Evolutionary conservation across 768 basidiomycete genomes (phyloP), one percentile per base, ranked within the genome.

Genomic region (Tricholoma furcatifolium): DNA sequence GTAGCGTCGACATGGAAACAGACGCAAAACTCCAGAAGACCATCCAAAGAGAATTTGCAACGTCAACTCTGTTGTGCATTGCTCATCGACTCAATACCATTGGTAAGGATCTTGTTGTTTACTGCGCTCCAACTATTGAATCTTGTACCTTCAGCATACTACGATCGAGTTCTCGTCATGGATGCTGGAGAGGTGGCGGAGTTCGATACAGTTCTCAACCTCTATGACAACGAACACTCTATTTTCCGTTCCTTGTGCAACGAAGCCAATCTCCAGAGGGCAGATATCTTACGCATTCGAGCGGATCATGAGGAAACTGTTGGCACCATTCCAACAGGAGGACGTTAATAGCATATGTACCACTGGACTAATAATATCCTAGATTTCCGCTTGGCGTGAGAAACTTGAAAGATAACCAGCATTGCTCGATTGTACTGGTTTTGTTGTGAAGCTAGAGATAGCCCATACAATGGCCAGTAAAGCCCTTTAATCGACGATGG

Each of bases 111-210:
- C 23, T 35, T 50, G 20, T 9, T 42, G 32, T 17, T 36, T 32
- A 32, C 27, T 34, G 20, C 24, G 39, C 1, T 35, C 27, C 53
- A 60, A 17, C 2, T 53, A 63, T 31, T 41, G 44, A 44, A 40
- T 12, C 18, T 30, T 27, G 4, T 27, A 14, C 43, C 15, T 55
- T 1, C 42, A 81, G 81, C 76, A 0, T 78, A 85, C 58, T 87
- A 84, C 55, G 85, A 88, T 60, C 76, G 81, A 15, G 76, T 89
- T 18, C 67, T 91, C 21, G 87, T 89, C 41, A 85, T 92, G 83
- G 82, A 87, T 60, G 67, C 76, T n/a, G 88, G 89, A 1, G 60
- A 70, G 21, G 80, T 88, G 1, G 84, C 82, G 9, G 88, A 91
- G 65, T 88, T 81, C 63, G 88, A 89, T 65, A 84, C 84, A 3